Base-by-base conservation (phyloP, 148 eudicot species). In the Dianthus caryophyllus region DNA sequence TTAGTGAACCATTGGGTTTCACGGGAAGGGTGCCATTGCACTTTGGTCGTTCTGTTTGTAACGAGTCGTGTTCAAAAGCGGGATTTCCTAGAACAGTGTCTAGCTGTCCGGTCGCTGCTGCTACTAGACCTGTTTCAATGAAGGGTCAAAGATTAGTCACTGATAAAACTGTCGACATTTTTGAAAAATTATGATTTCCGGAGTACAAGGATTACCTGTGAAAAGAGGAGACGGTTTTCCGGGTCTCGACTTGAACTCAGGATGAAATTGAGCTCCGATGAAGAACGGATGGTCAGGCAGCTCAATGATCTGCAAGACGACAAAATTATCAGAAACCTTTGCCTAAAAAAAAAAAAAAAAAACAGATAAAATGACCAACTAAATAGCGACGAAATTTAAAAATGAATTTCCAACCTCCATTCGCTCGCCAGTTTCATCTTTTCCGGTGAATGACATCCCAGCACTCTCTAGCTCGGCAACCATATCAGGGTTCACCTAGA, bases 181-280 rank as follows among this genome's bases (percentile, higher is more conserved):
- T n/a, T n/a, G n/a, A n/a, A n/a, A n/a, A n/a, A n/a, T n/a, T n/a
- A n/a, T n/a, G n/a, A n/a, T n/a, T n/a, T n/a, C n/a, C n/a, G n/a
- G n/a, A n/a, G n/a, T n/a, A n/a, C n/a, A n/a, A n/a, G n/a, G n/a
- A n/a, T n/a, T n/a, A 94, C 99, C 99, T 78, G 84, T 73, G 79
- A 90, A 94, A 46, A 88, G 79, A 62, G 97, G 83, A 69, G 99
- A 90, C 33, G 99, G 99, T 65, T 83, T 88, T 65, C 88, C 96
- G 14, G 99, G 99, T 65, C 99, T 83, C 39, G 99, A 90, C 63
- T 84, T 94, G 67, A 84, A 94, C 82, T 94, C 99, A 0, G 99
- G 99, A 79, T 94, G 99, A 73, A 94, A 94, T 71, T 94, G 99
- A 74, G 83, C 96, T 36, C 96, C 99, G 36, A 94, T 54, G 69